These are phyloP conservation scores for Colletotrichum chlorophyti DNA, from an alignment of 2,329 filamentous ascomycete genomes.

Conservation along the genomic window DNA sequence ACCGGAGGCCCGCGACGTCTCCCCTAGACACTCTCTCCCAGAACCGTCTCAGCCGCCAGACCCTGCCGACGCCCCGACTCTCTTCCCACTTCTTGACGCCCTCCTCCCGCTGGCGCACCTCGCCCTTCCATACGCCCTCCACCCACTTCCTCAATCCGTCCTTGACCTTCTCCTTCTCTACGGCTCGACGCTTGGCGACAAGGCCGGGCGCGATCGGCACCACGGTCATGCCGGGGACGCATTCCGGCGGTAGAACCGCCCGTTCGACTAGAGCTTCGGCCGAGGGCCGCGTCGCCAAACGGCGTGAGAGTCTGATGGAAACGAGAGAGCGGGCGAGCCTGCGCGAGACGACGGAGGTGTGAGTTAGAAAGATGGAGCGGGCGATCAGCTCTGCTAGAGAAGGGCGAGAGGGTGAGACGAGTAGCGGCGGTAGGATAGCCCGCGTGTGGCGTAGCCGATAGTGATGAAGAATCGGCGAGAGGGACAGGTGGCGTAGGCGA, in stretches of 20 bases:
- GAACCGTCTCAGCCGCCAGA: constrained; percentile 68
- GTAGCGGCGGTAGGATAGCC: constrained; percentile 58
- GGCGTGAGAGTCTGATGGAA: constrained; percentile 69
- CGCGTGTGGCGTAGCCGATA: constrained; percentile 66
- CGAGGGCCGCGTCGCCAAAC: constrained; percentile 65
- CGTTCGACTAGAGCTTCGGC: constrained; percentile 66
- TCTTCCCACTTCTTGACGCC: constrained; percentile 56
- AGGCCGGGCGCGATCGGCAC: constrained; percentile 63
- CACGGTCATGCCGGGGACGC: constrained; percentile 53
- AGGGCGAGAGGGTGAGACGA: constrained; percentile 64
- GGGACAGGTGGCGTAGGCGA: constrained; percentile 66
- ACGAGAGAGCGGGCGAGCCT: constrained; percentile 68
- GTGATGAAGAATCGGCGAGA: constrained; percentile 70
- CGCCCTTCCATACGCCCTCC: constrained; percentile 60
- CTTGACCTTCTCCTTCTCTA: constrained; percentile 73
- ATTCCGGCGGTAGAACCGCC: constrained; percentile 70
- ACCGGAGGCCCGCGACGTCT: constrained; percentile 33
- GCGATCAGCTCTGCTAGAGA: constrained; percentile 67
- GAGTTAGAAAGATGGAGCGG: constrained; percentile 71
- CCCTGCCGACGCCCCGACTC: constrained; percentile 58
- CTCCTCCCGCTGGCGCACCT: constrained; percentile 58
- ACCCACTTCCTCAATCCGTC: constrained; percentile 72
- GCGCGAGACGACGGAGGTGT: constrained; percentile 70
- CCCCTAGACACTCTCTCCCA: constrained; percentile 67
- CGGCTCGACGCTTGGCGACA: constrained; percentile 65